phyloP scores from a whole-genome alignment of 768 basidiomycete genomes.

The Roridomyces roridus region DNA sequence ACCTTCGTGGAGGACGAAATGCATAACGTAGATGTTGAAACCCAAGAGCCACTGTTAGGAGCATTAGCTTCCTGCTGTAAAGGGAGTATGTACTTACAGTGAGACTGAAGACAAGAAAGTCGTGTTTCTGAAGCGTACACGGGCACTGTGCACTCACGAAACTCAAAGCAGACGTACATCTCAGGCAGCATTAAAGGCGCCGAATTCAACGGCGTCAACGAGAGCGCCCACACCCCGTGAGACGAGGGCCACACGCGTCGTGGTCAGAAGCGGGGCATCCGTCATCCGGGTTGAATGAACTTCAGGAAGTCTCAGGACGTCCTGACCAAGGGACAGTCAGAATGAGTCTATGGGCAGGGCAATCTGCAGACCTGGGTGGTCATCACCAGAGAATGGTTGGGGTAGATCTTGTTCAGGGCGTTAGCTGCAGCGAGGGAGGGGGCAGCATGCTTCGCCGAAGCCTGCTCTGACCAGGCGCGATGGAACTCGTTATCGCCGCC shows the following conservation, averaged over 20 bases:
- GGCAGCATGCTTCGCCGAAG: slow-evolving; percentile 57
- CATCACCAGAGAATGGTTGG: slow-evolving; percentile 64
- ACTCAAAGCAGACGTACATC: slow-evolving; percentile 53
- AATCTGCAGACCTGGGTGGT: slow-evolving; percentile 60
- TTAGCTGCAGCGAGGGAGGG: slow-evolving; percentile 52
- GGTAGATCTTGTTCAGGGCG: slow-evolving; percentile 62
- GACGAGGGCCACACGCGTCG: slow-evolving; percentile 55
- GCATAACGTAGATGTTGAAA: slow-evolving; percentile 36
- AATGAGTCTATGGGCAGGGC: too few species aligned
- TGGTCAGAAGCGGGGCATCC: slow-evolving; percentile 56
- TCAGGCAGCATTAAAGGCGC: slow-evolving; percentile 63
- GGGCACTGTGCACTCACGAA: neutral
- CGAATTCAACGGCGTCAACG: slow-evolving; percentile 55
- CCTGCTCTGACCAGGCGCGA: slow-evolving; percentile 48
- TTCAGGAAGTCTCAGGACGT: slow-evolving; percentile 58
- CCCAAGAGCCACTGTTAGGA: slow-evolving; percentile 40
- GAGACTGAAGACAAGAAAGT: slow-evolving; percentile 60
- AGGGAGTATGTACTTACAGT: slow-evolving; percentile 45
- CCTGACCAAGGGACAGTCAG: too few species aligned
- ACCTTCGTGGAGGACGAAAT: slow-evolving; percentile 70
- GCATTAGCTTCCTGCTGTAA: neutral
- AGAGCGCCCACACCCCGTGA: slow-evolving; percentile 59
- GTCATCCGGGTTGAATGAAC: slow-evolving; percentile 52
- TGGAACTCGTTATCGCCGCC: slow-evolving; percentile 46
- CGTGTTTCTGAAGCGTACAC: slow-evolving; percentile 46